These are phyloP conservation scores for Asterochloris erici DNA, from an alignment of 139 green algal genomes.

Conservation along the genomic window DNA sequence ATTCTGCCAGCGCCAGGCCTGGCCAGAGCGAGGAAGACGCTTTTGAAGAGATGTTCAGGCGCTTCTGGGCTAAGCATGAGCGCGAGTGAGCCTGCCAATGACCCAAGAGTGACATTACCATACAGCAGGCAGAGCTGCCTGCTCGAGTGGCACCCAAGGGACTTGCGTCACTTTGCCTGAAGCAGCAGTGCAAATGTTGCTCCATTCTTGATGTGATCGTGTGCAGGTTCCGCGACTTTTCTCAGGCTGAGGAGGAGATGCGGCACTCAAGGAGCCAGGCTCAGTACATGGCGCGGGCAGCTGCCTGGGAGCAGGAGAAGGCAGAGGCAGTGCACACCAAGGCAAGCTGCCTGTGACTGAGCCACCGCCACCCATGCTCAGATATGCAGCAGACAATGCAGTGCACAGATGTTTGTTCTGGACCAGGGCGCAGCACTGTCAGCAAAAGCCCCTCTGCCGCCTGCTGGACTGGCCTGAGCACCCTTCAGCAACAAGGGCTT, in stretches of 20 bases:
- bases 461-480: too few species aligned
- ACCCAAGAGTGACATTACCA: background rate
- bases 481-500: too few species aligned
- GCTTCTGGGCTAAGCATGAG: constrained; percentile 13
- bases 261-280: constrained; percentile 12
- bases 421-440: too few species aligned
- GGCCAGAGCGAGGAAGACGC: background rate
- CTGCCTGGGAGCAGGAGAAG: constrained; percentile 49
- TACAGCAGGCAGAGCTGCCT: too few species aligned
- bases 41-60: constrained; percentile 15
- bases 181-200: background rate
- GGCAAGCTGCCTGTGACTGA: constrained; percentile 6
- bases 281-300: constrained; percentile 20
- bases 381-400: background rate
- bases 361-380: background rate
- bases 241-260: constrained; percentile 18
- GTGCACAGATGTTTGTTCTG: too few species aligned
- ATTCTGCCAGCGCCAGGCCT: background rate
- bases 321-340: constrained; percentile 36
- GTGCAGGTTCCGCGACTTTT: constrained; percentile 24
- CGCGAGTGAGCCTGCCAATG: background rate
- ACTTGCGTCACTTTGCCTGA: background rate
- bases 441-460: too few species aligned
- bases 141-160: too few species aligned
- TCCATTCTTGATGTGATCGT: background rate